Conservation (phyloP, 495 filamentous ascomycete genomes). For the Aspergillus nidulans region DNA sequence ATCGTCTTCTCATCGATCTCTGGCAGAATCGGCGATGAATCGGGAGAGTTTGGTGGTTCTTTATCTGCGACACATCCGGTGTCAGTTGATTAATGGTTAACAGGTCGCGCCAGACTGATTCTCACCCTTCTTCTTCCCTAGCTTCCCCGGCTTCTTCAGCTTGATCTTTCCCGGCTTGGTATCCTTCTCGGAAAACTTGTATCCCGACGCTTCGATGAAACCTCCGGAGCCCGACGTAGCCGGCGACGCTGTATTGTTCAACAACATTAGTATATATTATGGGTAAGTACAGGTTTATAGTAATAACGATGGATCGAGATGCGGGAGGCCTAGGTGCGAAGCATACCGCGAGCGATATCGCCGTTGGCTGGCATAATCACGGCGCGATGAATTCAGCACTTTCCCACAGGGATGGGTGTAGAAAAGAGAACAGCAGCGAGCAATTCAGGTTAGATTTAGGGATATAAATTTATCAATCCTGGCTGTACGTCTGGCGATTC, state of each 20-base stretch:
- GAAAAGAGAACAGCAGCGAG: background rate
- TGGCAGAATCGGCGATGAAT: conserved; percentile 60
- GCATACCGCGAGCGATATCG: conserved; percentile 33
- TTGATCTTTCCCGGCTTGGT: conserved; percentile 59
- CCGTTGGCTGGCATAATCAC: conserved; percentile 39
- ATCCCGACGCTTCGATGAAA: conserved; percentile 45
- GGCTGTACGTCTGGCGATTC: background rate
- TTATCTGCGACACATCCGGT: background rate
- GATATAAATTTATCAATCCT: background rate
- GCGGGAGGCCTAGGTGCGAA: background rate
- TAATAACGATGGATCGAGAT: background rate
- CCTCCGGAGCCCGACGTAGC: conserved; percentile 27
- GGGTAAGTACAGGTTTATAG: background rate
- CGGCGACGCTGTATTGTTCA: conserved; percentile 9
- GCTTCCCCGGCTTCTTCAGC: conserved; percentile 63
- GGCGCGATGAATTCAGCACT: background rate
- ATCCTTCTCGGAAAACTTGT: conserved; percentile 58
- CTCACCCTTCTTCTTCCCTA: conserved; percentile 43
- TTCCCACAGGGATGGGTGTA: background rate
- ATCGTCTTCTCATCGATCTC: conserved; percentile 65
- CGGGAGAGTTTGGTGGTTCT: conserved; percentile 31
- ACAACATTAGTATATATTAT: background rate
- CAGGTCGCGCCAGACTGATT: background rate
- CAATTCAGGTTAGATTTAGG: background rate
- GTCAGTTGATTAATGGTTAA: background rate